These are phyloP conservation scores for Elsinoe australis DNA, from an alignment of 2,329 filamentous ascomycete genomes.

Conservation along the genomic window DNA sequence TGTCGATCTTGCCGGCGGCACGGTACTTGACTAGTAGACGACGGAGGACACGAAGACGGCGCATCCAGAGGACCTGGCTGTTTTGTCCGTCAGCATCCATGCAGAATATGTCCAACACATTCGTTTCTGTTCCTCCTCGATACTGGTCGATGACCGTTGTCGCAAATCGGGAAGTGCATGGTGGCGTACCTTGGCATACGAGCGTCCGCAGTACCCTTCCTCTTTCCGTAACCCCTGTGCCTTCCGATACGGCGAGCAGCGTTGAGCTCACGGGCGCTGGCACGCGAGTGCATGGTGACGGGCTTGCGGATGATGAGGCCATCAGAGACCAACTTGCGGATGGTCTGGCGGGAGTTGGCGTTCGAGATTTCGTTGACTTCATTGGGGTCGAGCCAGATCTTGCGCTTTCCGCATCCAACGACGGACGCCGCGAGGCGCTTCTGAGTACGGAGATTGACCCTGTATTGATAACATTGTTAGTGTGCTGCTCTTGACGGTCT, in stretches of 20 bases:
- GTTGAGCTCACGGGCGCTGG: conserved; percentile 90
- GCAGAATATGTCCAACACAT: conserved; percentile 12
- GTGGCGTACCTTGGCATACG: conserved; percentile 89
- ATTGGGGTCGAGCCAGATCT: conserved; percentile 99
- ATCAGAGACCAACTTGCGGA: conserved; percentile 99
- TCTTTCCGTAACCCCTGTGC: conserved; percentile 99
- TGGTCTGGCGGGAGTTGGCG: conserved; percentile 99
- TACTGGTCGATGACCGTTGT: too few species aligned
- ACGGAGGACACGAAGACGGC: conserved; percentile 97
- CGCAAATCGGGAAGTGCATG: too few species aligned
- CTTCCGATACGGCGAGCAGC: conserved; percentile 89
- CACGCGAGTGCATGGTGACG: conserved; percentile 98
- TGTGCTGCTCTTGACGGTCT: neutral
- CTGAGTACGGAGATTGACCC: conserved; percentile 99
- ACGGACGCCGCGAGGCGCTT: conserved; percentile 99
- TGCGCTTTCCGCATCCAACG: conserved; percentile 98
- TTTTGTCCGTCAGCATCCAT: conserved; percentile 32
- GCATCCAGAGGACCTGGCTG: conserved; percentile 98
- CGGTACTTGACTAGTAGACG: conserved; percentile 99
- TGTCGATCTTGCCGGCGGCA: conserved; percentile 99
- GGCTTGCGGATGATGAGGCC: conserved; percentile 99
- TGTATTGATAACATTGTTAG: conserved; percentile 39
- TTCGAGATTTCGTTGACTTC: conserved; percentile 99
- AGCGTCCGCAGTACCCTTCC: conserved; percentile 99
- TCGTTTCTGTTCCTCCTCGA: conserved; percentile 12